These are phyloP conservation scores for Betula pendula DNA, from an alignment of 306 rosid genomes.

Conservation along the genomic window DNA sequence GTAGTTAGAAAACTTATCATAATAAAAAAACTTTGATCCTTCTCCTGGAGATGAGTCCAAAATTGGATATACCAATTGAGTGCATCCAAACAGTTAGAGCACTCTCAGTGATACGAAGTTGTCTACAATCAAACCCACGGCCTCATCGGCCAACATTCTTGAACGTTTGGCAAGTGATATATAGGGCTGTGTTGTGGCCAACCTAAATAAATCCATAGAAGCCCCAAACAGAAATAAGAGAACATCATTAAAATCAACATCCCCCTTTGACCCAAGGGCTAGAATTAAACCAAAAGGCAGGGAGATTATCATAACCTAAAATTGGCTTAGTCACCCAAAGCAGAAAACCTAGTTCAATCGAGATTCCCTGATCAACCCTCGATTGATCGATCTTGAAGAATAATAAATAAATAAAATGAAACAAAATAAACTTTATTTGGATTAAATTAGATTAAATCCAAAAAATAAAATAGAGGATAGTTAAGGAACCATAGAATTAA, in stretches of 20 bases:
- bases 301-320: conserved; percentile 23
- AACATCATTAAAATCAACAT: neutral
- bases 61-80: conserved; percentile 58
- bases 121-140: conserved; percentile 74
- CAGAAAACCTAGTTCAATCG: too few species aligned
- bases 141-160: conserved; percentile 56
- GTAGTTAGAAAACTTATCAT: neutral
- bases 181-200: conserved; percentile 49
- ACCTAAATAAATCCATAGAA: conserved; percentile 53
- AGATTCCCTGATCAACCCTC: too few species aligned
- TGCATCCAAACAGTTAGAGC: conserved; percentile 79
- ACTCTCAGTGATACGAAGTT: conserved; percentile 61
- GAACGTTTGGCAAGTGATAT: conserved; percentile 57
- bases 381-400: too few species aligned
- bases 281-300: conserved; percentile 12
- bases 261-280: conserved; percentile 4
- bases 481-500: too few species aligned
- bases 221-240: conserved; percentile 29
- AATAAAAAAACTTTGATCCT: neutral
- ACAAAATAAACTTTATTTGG: too few species aligned
- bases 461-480: too few species aligned
- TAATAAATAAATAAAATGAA: too few species aligned
- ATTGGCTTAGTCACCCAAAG: neutral
- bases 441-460: too few species aligned
- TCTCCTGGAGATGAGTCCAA: neutral